phyloP scores from a whole-genome alignment of 768 basidiomycete genomes.

The Russula griseocarnosa region DNA sequence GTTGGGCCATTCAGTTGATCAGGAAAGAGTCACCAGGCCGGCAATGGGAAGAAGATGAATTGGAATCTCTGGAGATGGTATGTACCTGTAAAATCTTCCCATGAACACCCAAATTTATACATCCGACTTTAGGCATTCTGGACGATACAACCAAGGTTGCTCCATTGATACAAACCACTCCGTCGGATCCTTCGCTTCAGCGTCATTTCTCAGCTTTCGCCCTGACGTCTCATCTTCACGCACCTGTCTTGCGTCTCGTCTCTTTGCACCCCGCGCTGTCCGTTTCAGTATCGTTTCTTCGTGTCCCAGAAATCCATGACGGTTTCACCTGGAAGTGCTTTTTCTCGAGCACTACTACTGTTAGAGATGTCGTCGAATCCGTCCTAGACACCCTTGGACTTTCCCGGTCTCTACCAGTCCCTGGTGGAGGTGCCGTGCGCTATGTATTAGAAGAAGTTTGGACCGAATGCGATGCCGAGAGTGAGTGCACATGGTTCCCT shows the following conservation, averaged over 20 bases:
- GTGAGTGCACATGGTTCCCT: conserved; percentile 39
- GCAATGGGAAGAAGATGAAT: conserved; percentile 67
- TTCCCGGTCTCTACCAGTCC: conserved; percentile 57
- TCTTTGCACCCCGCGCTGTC: conserved; percentile 61
- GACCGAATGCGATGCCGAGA: conserved; percentile 47
- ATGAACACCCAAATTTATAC: conserved; percentile 13
- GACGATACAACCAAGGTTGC: conserved; percentile 45
- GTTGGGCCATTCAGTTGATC: conserved; percentile 69
- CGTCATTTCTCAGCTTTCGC: conserved; percentile 68
- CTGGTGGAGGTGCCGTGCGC: conserved; percentile 64
- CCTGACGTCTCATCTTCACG: conserved; percentile 62
- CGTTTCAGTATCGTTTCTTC: conserved; percentile 51
- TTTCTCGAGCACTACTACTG: conserved; percentile 54
- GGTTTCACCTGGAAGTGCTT: conserved; percentile 63
- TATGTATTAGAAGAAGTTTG: conserved; percentile 73
- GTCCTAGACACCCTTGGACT: conserved; percentile 66
- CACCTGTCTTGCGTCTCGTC: conserved; percentile 64
- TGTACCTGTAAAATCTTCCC: conserved; percentile 22
- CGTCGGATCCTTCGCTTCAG: conserved; percentile 36
- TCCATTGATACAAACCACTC: conserved; percentile 47
- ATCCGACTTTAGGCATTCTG: conserved; percentile 46
- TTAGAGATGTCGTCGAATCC: conserved; percentile 49
- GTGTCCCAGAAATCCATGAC: conserved; percentile 76
- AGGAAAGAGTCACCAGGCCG: conserved; percentile 55
- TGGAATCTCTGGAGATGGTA: conserved; percentile 62